A percentile compares a stretch with the other conserved stretches of the same genome.
Evolutionary conservation across 2,329 filamentous ascomycete genomes (phyloP).

Genomic region (Ophiostoma ips): DNA sequence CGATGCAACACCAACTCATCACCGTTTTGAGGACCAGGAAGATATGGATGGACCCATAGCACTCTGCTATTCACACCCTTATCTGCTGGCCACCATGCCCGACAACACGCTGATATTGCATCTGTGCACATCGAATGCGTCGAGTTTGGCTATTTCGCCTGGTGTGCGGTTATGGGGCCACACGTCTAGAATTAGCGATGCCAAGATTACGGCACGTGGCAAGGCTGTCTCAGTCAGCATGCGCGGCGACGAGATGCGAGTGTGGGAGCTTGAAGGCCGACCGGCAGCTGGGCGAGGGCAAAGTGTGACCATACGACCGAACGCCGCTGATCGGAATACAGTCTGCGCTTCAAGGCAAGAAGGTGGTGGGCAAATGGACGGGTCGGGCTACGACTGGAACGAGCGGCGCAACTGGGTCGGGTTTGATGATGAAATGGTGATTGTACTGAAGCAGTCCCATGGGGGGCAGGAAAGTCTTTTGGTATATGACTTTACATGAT

Average conservation of each 20-base stretch:
- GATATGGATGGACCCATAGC: conserved; percentile 32
- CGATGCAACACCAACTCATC: background rate
- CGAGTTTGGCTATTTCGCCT: conserved; percentile 52
- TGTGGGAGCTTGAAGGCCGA: conserved; percentile 75
- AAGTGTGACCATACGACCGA: conserved; percentile 37
- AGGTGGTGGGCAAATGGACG: conserved; percentile 8
- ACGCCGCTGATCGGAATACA: background rate
- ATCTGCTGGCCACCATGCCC: conserved; percentile 67
- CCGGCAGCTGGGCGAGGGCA: conserved; percentile 20
- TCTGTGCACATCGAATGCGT: conserved; percentile 59
- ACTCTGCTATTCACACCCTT: conserved; percentile 65
- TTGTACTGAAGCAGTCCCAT: conserved; percentile 60
- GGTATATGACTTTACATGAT: conserved; percentile 76
- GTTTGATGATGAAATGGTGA: conserved; percentile 86
- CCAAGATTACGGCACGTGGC: conserved; percentile 69
- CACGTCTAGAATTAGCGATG: conserved; percentile 76
- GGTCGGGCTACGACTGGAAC: conserved; percentile 23
- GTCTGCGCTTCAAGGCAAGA: background rate
- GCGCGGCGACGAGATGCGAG: conserved; percentile 62
- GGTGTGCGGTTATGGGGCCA: conserved; percentile 79
- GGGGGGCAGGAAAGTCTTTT: conserved; percentile 59
- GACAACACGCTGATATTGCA: conserved; percentile 82
- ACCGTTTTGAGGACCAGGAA: background rate
- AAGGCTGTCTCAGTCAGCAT: conserved; percentile 83
- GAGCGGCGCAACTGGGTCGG: conserved; percentile 55